Conservation (phyloP, 2,329 filamentous ascomycete species). For the Phaeophleospora eucalypticola region DNA sequence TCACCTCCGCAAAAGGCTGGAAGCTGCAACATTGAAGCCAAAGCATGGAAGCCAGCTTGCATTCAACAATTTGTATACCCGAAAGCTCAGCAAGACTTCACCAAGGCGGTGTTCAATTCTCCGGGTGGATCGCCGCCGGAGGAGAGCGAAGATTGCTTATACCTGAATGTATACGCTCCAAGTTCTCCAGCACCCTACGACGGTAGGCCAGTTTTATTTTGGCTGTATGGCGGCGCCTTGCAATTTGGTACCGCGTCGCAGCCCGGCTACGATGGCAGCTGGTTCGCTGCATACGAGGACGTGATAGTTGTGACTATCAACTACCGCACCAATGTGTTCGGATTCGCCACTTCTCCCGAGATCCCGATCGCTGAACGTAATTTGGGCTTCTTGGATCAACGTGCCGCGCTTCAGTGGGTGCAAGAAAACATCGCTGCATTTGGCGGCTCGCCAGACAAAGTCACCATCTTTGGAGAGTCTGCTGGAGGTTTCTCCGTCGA, state of each 20-base stretch:
- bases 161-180: slow-evolving; percentile 35
- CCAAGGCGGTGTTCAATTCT: slow-evolving; percentile 31
- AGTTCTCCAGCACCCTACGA: slow-evolving; percentile 25
- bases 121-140: slow-evolving; percentile 20
- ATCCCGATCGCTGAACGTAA: slow-evolving; percentile 33
- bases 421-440: slow-evolving; percentile 36
- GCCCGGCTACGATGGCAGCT: slow-evolving; percentile 31
- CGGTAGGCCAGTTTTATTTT: slow-evolving; percentile 33
- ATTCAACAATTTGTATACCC: slow-evolving; percentile 34
- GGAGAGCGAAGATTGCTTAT: slow-evolving; percentile 36
- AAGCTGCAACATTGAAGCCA: slow-evolving; percentile 26
- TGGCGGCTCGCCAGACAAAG: slow-evolving; percentile 35
- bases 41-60: slow-evolving; percentile 30
- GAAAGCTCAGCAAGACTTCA: slow-evolving; percentile 25
- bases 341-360: slow-evolving; percentile 38
- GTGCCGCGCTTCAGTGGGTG: slow-evolving; percentile 36
- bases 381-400: slow-evolving; percentile 37
- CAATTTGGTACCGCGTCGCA: slow-evolving; percentile 32
- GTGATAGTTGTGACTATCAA: slow-evolving; percentile 35
- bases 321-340: slow-evolving; percentile 38
- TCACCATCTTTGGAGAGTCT: slow-evolving; percentile 36
- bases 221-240: slow-evolving; percentile 34
- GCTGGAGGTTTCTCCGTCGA: slow-evolving; percentile 33
- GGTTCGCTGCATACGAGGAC: slow-evolving; percentile 33
- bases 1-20: slow-evolving; percentile 25